These are phyloP conservation scores for Chalciporus sp. DNA, from an alignment of 1,284 basidiomycete species.

Conservation along the genomic window DNA sequence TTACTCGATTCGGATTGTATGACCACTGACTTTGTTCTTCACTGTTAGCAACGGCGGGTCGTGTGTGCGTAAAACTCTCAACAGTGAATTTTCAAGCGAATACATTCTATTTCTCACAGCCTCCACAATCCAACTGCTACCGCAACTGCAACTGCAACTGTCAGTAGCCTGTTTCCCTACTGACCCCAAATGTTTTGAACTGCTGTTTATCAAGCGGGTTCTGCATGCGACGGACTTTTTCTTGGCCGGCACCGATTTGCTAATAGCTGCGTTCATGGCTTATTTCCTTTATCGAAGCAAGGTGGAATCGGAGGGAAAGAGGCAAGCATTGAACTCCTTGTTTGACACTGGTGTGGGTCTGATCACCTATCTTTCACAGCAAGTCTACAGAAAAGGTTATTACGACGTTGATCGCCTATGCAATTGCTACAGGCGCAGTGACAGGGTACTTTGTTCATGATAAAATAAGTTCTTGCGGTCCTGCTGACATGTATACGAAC, in stretches of 20 bases:
- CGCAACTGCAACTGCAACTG: neutral
- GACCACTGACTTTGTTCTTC: neutral
- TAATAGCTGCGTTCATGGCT: neutral
- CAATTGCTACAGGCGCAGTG: neutral
- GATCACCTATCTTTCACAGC: neutral
- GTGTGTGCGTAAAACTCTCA: neutral
- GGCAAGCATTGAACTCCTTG: neutral
- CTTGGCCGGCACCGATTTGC: neutral
- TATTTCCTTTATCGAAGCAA: neutral
- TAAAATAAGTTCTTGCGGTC: neutral
- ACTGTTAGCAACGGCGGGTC: neutral
- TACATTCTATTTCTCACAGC: neutral
- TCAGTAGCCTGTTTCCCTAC: neutral
- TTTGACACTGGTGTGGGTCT: neutral
- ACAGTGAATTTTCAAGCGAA: neutral
- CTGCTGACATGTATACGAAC: neutral
- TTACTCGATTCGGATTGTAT: neutral
- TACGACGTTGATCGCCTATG: neutral
- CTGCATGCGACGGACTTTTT: neutral
- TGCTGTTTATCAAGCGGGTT: neutral
- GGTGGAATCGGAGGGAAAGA: neutral
- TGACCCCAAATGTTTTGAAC: neutral
- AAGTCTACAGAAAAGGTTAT: neutral
- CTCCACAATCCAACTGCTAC: neutral
- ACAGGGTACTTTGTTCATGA: neutral